These are phyloP conservation scores for Irpex sp. DNA, from an alignment of 1,284 basidiomycete genomes.

Conservation along the genomic window DNA sequence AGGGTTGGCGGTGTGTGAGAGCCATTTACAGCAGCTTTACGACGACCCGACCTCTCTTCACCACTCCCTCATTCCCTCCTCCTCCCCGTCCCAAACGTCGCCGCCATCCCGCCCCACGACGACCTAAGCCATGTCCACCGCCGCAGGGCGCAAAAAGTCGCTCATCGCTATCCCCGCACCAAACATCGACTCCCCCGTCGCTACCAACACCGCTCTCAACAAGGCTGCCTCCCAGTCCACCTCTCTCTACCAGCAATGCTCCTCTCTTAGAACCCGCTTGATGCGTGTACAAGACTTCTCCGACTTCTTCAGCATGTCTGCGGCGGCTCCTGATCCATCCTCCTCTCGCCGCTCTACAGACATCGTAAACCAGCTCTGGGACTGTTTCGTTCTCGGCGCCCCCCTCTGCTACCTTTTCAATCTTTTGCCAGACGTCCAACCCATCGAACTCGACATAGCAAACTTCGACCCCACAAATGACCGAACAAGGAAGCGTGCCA, in stretches of 20 bases:
- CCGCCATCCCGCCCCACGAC: slow-evolving; percentile 4
- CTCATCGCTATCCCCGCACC: slow-evolving; percentile 64
- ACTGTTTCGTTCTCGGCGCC: slow-evolving; percentile 89
- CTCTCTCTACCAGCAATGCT: slow-evolving; percentile 87
- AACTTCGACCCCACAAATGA: slow-evolving; percentile 69
- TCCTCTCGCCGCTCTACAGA: slow-evolving; percentile 69
- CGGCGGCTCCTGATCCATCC: slow-evolving; percentile 40
- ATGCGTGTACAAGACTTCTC: slow-evolving; percentile 71
- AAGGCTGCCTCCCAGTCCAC: slow-evolving; percentile 78
- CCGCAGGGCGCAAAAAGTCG: slow-evolving; percentile 80
- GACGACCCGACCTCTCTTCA: slow-evolving; percentile 12
- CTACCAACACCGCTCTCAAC: slow-evolving; percentile 81
- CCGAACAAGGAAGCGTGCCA: slow-evolving; percentile 75
- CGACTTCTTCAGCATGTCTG: slow-evolving; percentile 61
- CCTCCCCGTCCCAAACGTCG: slow-evolving; percentile 5
- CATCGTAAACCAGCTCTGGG: slow-evolving; percentile 92
- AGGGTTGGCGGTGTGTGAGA: slow-evolving; percentile 12
- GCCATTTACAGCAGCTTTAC: slow-evolving; percentile 12
- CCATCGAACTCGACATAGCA: slow-evolving; percentile 69
- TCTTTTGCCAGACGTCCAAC: slow-evolving; percentile 69
- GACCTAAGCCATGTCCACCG: slow-evolving; percentile 52
- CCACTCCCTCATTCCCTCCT: slow-evolving; percentile 9
- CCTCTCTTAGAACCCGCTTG: slow-evolving; percentile 67
- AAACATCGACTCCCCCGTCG: slow-evolving; percentile 69
- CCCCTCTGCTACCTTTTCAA: slow-evolving; percentile 97